Evolutionary conservation across 192 early-diverging fungal species (phyloP).

Genomic region (Backusella morwellensis): DNA sequence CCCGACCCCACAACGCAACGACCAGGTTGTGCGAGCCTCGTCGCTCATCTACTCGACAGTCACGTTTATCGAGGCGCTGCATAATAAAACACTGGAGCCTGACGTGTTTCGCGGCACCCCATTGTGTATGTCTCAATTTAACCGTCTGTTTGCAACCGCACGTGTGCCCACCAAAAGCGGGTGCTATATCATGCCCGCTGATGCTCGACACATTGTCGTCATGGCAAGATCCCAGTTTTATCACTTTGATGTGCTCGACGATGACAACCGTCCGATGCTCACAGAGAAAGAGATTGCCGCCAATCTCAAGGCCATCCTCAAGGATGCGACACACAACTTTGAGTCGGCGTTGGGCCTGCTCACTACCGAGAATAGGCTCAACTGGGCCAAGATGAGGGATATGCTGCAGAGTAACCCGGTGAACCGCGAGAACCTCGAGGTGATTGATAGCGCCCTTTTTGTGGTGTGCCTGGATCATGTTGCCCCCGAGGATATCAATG

Average conservation of each 20-base stretch:
- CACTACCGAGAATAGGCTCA: constrained; percentile 71
- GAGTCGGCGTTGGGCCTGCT: constrained; percentile 58
- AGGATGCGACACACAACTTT: constrained; percentile 48
- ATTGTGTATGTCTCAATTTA: constrained; percentile 81
- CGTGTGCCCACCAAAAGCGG: constrained; percentile 58
- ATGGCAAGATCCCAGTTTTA: constrained; percentile 76
- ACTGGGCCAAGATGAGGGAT: constrained; percentile 66
- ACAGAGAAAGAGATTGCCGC: constrained; percentile 62
- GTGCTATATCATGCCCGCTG: constrained; percentile 25
- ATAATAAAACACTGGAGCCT: constrained; percentile 50
- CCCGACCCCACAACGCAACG: constrained; percentile 39
- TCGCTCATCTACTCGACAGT: constrained; percentile 62
- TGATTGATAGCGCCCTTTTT: constrained; percentile 72
- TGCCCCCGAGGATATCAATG: constrained; percentile 29
- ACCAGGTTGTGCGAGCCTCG: constrained; percentile 75
- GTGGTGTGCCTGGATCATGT: constrained; percentile 75
- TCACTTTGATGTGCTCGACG: constrained; percentile 68
- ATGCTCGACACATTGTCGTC: constrained; percentile 62
- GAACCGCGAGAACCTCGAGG: constrained; percentile 54
- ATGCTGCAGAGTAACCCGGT: constrained; percentile 45
- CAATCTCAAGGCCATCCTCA: constrained; percentile 58
- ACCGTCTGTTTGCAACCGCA: constrained; percentile 70
- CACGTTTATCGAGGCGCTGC: constrained; percentile 64
- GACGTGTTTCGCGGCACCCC: constrained; percentile 63
- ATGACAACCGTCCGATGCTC: constrained; percentile 44